Evolutionary conservation across 2,329 filamentous ascomycete species (phyloP).

Genomic region (Lithohypha guttulata): DNA sequence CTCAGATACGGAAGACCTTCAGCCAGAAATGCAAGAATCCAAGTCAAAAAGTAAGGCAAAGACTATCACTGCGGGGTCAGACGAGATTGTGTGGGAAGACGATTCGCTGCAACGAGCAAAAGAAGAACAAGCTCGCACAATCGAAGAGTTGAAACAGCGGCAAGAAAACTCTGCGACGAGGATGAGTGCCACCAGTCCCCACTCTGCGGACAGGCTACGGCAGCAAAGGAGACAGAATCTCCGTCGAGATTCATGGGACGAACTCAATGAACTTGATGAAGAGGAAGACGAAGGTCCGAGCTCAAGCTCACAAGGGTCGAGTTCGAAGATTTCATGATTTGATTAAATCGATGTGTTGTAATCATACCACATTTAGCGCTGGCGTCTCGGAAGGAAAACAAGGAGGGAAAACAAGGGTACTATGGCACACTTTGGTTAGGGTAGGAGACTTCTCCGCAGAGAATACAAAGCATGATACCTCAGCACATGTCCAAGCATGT

Average conservation of each 20-base stretch:
- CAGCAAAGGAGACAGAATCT: neutral
- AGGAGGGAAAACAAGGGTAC: too few species aligned
- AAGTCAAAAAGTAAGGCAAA: neutral
- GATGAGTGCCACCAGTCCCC: neutral
- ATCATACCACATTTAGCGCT: slow-evolving; percentile 1
- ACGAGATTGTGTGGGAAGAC: slow-evolving; percentile 2
- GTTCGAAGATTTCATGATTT: too few species aligned
- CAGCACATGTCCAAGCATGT: too few species aligned
- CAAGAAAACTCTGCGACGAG: neutral
- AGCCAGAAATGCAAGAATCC: neutral
- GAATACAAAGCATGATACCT: too few species aligned
- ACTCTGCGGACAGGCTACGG: neutral
- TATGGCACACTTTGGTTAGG: too few species aligned
- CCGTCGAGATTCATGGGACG: slow-evolving; percentile 1
- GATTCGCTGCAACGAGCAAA: neutral
- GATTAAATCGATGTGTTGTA: too few species aligned
- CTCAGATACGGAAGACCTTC: neutral
- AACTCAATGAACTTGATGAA: neutral
- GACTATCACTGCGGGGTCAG: neutral
- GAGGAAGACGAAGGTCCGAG: too few species aligned
- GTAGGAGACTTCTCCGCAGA: too few species aligned
- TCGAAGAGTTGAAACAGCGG: slow-evolving; percentile 4
- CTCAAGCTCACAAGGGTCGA: too few species aligned
- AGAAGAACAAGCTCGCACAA: slow-evolving; percentile 1
- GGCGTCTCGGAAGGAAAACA: neutral